Base-by-base conservation (phyloP, 148 eudicot genomes). In the Rhododendron ferrugineum region DNA sequence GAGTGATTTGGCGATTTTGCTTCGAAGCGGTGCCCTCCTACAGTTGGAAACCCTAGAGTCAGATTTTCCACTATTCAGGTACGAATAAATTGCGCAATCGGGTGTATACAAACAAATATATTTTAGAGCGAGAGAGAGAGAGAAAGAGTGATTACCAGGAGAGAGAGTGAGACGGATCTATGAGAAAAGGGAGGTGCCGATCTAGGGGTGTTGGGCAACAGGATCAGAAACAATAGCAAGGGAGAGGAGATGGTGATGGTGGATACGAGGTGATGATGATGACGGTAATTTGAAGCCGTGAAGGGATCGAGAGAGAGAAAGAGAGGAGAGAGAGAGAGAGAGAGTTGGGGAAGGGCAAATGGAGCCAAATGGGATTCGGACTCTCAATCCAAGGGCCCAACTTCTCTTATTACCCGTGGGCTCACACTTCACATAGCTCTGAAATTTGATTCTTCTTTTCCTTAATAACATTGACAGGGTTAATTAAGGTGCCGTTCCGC, bases 221-320 rank as follows among this genome's bases (percentile, higher is more conserved):
- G 18, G 52, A 83, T 66, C n/a, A 30, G 60, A 68, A 44, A 54
- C 47, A 22, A 83, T 2, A 49, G 20, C 32, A 3, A 26, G 23
- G 30, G 28, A 64, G 58, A 2, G 30, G 72, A 32, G 58, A 82
- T 26, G 56, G 10, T 20, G 74, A 34, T 20, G 74, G 18, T 78
- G 84, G 54, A 34, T 52, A 6, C 47, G 52, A 23, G 22, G 49
- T 30, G 54, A 37, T 47, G 77, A 36, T 46, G 78, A 54, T 22
- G 81, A 47, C 82, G 88, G 82, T 82, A 84, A 64, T 70, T 70
- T 30, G 20, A 70, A 70, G 75, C 37, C 26, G 76, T 14, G 82
- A 54, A 64, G 83, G 34, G 86, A 80, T 85, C 78, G 30, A 44
- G 80, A 77, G 79, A n/a, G 40, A 18, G 36, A 36, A 3, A 34